phyloP scores from a whole-genome alignment of 805 yeast genomes.

The Pichia insulana region DNA sequence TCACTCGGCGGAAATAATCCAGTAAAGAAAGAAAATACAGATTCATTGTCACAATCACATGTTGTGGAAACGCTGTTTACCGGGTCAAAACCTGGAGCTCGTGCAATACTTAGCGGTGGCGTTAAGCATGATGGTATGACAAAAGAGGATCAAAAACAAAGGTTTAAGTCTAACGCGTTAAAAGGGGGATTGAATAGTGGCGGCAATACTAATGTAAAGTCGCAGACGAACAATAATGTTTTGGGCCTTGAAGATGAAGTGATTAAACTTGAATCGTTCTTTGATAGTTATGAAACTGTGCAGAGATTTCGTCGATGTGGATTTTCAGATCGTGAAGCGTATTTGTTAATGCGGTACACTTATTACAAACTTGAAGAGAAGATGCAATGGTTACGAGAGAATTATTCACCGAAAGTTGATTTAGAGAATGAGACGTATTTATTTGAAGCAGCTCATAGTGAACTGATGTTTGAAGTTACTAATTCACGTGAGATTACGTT shows the following conservation, averaged over 20 bases:
- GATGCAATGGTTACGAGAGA: constrained; percentile 38
- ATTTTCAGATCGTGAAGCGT: constrained; percentile 54
- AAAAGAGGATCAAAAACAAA: neutral
- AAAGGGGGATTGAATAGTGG: too few relatives aligned
- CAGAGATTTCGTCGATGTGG: constrained; percentile 46
- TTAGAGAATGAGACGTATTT: constrained; percentile 81
- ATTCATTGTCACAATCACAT: too few relatives aligned
- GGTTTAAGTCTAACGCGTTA: neutral
- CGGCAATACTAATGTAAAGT: neutral
- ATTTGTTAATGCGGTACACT: constrained; percentile 43
- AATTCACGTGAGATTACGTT: constrained; percentile 62
- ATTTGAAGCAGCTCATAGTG: constrained; percentile 89
- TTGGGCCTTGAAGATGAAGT: constrained; percentile 11
- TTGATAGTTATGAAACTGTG: constrained; percentile 59
- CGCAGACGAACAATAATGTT: neutral
- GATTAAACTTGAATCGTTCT: constrained; percentile 27
- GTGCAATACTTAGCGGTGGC: neutral
- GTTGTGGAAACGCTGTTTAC: neutral
- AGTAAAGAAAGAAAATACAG: too few relatives aligned
- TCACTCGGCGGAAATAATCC: too few relatives aligned
- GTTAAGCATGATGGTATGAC: neutral
- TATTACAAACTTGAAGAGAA: constrained; percentile 26
- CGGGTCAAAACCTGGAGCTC: neutral
- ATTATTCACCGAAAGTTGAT: constrained; percentile 51
- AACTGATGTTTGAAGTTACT: constrained; percentile 68